phyloP scores from a whole-genome alignment of 2,329 filamentous ascomycete genomes.

The Talaromyces sp. region DNA sequence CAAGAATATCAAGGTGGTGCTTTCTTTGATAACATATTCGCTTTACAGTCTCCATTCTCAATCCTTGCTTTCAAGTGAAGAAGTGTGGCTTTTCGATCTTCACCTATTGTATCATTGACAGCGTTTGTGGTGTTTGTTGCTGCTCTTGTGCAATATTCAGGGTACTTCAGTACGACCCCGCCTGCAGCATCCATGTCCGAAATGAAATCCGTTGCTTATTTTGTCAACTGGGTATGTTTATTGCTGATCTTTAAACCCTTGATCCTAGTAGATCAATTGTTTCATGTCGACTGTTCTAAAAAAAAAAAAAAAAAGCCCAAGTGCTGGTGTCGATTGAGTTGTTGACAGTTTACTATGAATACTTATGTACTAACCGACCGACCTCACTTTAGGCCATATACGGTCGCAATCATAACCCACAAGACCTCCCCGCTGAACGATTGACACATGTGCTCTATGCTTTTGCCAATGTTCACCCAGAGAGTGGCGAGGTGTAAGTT shows the following conservation, averaged over 20 bases:
- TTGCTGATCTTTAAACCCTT: neutral
- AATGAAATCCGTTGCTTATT: slow-evolving; percentile 46
- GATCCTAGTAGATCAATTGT: too few species aligned
- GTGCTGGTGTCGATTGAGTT: too few species aligned
- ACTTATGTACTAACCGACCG: slow-evolving; percentile 7
- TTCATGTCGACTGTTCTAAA: too few species aligned
- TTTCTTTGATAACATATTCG: neutral
- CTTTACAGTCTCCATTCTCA: neutral
- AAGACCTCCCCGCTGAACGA: slow-evolving; percentile 77
- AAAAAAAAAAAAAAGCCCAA: too few species aligned
- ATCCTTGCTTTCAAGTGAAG: neutral
- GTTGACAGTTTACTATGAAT: neutral
- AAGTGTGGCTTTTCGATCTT: slow-evolving; percentile 18
- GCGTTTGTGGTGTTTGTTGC: slow-evolving; percentile 18
- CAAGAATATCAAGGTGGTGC: neutral
- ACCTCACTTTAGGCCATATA: slow-evolving; percentile 69
- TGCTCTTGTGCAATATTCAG: slow-evolving; percentile 18
- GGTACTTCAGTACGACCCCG: slow-evolving; percentile 10
- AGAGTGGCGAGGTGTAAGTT: slow-evolving; percentile 71
- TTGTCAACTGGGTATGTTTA: slow-evolving; percentile 48
- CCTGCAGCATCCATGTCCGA: slow-evolving; percentile 23
- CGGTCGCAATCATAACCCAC: slow-evolving; percentile 78
- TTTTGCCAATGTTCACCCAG: slow-evolving; percentile 82
- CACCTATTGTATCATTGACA: slow-evolving; percentile 9
- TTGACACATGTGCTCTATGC: slow-evolving; percentile 89